phyloP scores from a whole-genome alignment of 75 land plant species.

The Pinus albicaulis region DNA sequence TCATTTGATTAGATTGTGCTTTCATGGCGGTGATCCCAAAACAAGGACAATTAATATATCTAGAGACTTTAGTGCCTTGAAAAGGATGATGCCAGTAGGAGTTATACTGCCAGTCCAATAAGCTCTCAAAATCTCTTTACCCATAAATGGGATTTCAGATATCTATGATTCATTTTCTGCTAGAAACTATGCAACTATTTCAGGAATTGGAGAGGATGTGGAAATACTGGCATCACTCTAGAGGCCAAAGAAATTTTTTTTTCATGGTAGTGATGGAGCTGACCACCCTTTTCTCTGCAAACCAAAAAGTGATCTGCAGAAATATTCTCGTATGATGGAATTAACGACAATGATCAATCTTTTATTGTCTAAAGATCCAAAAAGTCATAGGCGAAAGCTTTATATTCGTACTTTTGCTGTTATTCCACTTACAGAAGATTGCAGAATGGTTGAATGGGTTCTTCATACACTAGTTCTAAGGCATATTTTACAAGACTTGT shows the following conservation, averaged over 20 bases:
- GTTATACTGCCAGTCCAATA: conserved; percentile 93
- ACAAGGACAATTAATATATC: too few relatives aligned
- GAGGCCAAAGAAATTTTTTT: conserved; percentile 85
- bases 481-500: conserved; percentile 88
- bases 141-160: conserved; percentile 57
- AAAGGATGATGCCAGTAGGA: too few relatives aligned
- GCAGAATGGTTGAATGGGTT: conserved; percentile 99
- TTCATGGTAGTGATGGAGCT: conserved; percentile 88
- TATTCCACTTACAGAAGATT: conserved; percentile 93
- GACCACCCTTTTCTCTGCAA: conserved; percentile 95
- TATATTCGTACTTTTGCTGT: conserved; percentile 98
- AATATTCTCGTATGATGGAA: conserved; percentile 99
- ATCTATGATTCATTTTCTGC: conserved; percentile 66
- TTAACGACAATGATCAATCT: conserved; percentile 97
- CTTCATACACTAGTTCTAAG: conserved; percentile 97
- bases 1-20: too few relatives aligned
- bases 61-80: too few relatives aligned
- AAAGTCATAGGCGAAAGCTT: conserved; percentile 90
- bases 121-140: conserved; percentile 86
- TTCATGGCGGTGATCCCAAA: too few relatives aligned
- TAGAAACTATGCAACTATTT: conserved; percentile 70
- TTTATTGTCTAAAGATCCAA: conserved; percentile 87
- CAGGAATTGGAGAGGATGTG: conserved; percentile 91
- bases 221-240: conserved; percentile 94
- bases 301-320: conserved; percentile 96